phyloP scores from a whole-genome alignment of 352 stramenopile species.

The Chrysophaeum taylorii region DNA sequence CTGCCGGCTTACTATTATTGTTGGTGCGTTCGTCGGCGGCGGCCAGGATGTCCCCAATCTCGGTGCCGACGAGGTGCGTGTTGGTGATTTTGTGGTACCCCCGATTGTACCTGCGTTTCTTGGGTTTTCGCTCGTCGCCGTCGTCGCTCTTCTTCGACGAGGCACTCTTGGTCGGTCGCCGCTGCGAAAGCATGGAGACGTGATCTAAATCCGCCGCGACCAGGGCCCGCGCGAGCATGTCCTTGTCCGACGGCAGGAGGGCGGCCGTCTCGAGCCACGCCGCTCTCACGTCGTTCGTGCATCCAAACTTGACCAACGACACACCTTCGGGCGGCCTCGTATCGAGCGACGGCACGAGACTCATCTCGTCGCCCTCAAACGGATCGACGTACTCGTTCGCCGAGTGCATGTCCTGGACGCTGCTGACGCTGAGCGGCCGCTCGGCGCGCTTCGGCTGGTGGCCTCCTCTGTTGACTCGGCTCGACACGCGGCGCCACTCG shows the following conservation, averaged over 20 bases:
- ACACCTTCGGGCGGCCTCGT: neutral
- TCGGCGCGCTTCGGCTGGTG: slow-evolving; percentile 3
- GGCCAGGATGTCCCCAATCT: slow-evolving; percentile 1
- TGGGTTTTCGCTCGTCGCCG: neutral
- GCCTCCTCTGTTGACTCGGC: neutral
- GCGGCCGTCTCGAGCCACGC: no score
- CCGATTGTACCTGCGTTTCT: neutral
- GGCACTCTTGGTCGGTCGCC: no score
- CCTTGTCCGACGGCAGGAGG: no score
- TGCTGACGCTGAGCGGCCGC: neutral
- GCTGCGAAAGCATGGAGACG: no score
- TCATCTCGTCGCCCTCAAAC: neutral
- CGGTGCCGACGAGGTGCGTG: slow-evolving; percentile 1
- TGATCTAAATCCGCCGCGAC: no score
- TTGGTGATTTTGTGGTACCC: neutral
- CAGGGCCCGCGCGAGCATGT: no score
- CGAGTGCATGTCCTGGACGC: neutral
- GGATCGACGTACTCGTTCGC: neutral
- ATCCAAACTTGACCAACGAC: neutral
- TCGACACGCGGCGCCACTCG: neutral
- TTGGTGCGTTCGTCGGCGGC: neutral
- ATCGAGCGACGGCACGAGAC: neutral
- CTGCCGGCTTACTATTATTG: neutral
- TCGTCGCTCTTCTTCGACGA: neutral
- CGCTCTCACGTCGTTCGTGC: slow-evolving; percentile 8